Evolutionary conservation across 805 yeast genomes (phyloP), one percentile per base, ranked within the genome.

Genomic region (Kregervanrija fluxuum): DNA sequence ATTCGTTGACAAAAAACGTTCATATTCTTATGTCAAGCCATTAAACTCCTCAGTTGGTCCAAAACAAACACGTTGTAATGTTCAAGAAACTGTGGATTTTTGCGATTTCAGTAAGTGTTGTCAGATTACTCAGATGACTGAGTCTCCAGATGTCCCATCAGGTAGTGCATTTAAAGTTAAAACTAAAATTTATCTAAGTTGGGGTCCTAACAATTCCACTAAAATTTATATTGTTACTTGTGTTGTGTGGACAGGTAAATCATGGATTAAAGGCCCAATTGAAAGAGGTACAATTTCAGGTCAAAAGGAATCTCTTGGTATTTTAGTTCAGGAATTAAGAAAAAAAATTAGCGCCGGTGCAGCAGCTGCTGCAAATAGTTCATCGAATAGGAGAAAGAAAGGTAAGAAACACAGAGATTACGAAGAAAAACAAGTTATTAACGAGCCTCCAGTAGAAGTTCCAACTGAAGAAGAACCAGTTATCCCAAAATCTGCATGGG

Each of bases 131-230:
- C 85, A 82, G 51, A 59, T 68, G 1, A 79, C 89, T 0, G 74
- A 71, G 40, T 81, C 88, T 0, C 95, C 93, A 0, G 93, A 85
- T 64, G 87, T 85, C n/a, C 95, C 95, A 0, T 79, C 85, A 32
- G 93, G 95, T 8, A 73, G 69, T 50, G 68, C 83, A 0, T 85
- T 85, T 52, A 69, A 72, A 39, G 83, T 82, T 3, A 69, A 71
- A 43, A 81, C 93, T 2, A 67, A 70, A 30, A 70, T 74, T 33
- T 72, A 71, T 52, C 61, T 83, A 6, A 69, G 77, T 10, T 85
- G 95, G 93, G 85, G 73, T 4, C 67, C 66, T 2, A 69, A 71
- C 41, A 80, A 80, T 56, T 47, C 61, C 8, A 82, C 90, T 0
- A 67, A 66, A 22, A 33, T 83, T 5, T 64, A 66, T 17, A 75